phyloP scores from a whole-genome alignment of 2,329 filamentous ascomycete species.

The Phialocephala subalpina region DNA sequence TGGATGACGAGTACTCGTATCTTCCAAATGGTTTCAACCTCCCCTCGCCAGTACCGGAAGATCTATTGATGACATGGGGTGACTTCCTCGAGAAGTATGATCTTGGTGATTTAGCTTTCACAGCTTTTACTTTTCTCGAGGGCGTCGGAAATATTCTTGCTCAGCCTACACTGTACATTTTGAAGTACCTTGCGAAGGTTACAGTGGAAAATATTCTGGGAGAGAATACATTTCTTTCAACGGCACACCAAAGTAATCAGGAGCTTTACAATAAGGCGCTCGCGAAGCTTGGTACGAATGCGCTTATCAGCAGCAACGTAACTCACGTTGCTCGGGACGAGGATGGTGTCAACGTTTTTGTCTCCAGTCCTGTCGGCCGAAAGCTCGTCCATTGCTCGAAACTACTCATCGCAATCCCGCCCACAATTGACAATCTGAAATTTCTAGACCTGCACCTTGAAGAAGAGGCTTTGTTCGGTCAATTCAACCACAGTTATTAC shows the following conservation, averaged over 20 bases:
- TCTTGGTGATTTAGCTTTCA: slow-evolving; percentile 7
- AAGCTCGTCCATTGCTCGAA: slow-evolving; percentile 48
- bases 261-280: slow-evolving; percentile 15
- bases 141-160: slow-evolving; percentile 20
- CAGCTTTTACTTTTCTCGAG: neutral
- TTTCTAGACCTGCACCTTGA: slow-evolving; percentile 45
- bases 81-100: slow-evolving; percentile 25
- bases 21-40: slow-evolving; percentile 17
- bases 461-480: slow-evolving; percentile 47
- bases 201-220: slow-evolving; percentile 9
- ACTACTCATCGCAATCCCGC: slow-evolving; percentile 51
- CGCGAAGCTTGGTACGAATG: neutral
- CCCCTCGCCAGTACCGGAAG: slow-evolving; percentile 23
- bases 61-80: slow-evolving; percentile 21
- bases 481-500: slow-evolving; percentile 47
- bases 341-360: slow-evolving; percentile 39
- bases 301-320: slow-evolving; percentile 15
- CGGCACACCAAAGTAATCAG: slow-evolving; percentile 9
- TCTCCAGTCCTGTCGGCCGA: slow-evolving; percentile 42
- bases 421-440: slow-evolving; percentile 43
- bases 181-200: slow-evolving; percentile 24
- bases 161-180: slow-evolving; percentile 21
- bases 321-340: neutral
- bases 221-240: neutral
- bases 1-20: slow-evolving; percentile 5